Evolutionary conservation across 2,329 filamentous ascomycete genomes (phyloP), one percentile per base, ranked within the genome.

Genomic region (Tolypocladium ophioglossoides): DNA sequence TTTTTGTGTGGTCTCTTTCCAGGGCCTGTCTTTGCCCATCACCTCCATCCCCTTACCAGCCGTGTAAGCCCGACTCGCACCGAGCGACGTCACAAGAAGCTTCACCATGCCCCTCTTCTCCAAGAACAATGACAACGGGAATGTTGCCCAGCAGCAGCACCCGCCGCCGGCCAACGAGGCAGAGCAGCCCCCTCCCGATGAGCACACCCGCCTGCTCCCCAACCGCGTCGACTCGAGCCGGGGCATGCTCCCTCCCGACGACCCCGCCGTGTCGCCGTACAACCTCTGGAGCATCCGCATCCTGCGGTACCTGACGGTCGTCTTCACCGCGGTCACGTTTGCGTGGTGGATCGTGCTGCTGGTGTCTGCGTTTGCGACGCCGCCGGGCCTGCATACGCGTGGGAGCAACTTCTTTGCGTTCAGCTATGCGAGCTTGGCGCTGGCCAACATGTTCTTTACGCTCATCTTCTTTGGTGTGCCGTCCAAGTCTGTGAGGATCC

Each of bases 341-440:
- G 64, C 90, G n/a, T 97, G 92, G 92, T 97, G 94, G 92, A 79
- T 89, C 11, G 70, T 96, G 53, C 76, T 96, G 37, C 78, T 99
- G n/a, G 83, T 96, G 18, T 90, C 89, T 54, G 84, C 87, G 60
- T 99, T 99, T 72, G 85, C 95, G 61, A 96, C 89, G 52, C 91
- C 91, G 16, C 92, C 92, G 1, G 85, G 86, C 49, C 84, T 97
- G 67, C 84, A 94, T 67, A 87, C 85, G 11, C 84, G 90, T 52
- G 94, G 94, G 6, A 94, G 91, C n/a, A 89, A 89, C 40, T 99
- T 96, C 79, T 90, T 90, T 68, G 82, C 89, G 55, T 95, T 96
- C 66, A 82, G 85, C 58, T 97, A 88, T 70, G 84, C 89, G 6
- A 90, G 85, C 51, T 70, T 97, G 57, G 85, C 91, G 1, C 73